Evolutionary conservation across 148 eudicot species (phyloP).

Genomic region (Polygonum maritimum): DNA sequence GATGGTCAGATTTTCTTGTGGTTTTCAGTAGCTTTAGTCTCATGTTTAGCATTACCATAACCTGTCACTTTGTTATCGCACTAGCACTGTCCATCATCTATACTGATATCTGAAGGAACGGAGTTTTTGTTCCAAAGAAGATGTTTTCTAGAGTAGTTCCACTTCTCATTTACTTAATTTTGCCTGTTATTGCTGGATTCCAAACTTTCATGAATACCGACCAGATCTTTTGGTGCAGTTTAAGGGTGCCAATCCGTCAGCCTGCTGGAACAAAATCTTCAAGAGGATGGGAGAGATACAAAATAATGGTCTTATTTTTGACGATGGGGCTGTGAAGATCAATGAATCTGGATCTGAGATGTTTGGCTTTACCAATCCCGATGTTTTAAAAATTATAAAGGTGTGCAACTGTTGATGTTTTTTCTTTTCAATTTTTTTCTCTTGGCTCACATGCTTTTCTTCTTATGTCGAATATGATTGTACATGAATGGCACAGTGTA

Average conservation of each 20-base stretch:
- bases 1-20: background rate
- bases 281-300: slow-evolving; percentile 33
- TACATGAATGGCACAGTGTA: background rate
- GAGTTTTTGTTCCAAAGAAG: background rate
- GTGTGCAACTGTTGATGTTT: slow-evolving; percentile 17
- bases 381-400: slow-evolving; percentile 43
- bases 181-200: background rate
- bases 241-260: slow-evolving; percentile 41
- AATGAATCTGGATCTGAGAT: slow-evolving; percentile 42
- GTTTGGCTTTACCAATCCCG: slow-evolving; percentile 56
- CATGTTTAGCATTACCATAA: background rate
- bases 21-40: background rate
- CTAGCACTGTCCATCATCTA: background rate
- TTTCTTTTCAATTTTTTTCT: background rate
- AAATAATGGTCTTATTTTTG: slow-evolving; percentile 16
- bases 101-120: background rate
- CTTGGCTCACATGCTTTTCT: background rate
- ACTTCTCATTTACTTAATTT: slow-evolving; percentile 5
- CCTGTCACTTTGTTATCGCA: background rate
- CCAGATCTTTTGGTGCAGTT: slow-evolving; percentile 29
- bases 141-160: background rate
- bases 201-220: background rate
- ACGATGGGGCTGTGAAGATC: slow-evolving; percentile 19
- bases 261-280: slow-evolving; percentile 54
- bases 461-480: background rate